A percentile compares a stretch with the other conserved stretches of the same genome.
Conservation (phyloP, 257 asterid species). For the Solanum tarapatanum region DNA sequence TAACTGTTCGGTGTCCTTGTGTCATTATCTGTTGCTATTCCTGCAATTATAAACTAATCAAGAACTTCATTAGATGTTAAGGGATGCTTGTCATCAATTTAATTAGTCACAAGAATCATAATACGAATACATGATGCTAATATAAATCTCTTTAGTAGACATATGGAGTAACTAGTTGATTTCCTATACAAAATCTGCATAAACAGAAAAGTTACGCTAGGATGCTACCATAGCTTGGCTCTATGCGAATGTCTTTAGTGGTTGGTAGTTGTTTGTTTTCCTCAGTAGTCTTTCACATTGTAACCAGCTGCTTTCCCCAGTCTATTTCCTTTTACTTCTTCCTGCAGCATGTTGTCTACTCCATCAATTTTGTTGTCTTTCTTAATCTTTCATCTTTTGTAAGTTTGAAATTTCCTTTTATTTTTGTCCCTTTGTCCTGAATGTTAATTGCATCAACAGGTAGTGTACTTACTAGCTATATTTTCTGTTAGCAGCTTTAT, state of each 20-base stretch:
- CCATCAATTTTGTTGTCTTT: neutral
- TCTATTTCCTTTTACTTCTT: neutral
- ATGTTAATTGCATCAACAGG: neutral
- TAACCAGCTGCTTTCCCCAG: neutral
- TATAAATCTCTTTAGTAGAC: neutral
- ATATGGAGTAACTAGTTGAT: neutral
- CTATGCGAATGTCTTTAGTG: neutral
- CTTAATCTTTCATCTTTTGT: neutral
- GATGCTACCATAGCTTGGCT: neutral
- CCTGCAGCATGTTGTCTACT: neutral
- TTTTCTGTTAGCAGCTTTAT: conserved; percentile 40
- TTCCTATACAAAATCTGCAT: neutral
- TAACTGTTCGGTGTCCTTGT: neutral
- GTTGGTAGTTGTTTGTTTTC: neutral
- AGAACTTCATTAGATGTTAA: neutral
- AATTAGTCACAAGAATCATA: neutral
- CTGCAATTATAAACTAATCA: neutral
- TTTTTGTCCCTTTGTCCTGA: neutral
- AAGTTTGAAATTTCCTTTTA: neutral
- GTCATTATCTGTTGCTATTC: neutral
- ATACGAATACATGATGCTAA: neutral
- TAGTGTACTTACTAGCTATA: neutral
- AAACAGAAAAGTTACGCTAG: neutral
- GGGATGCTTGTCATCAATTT: neutral
- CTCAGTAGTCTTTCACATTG: neutral